These are phyloP conservation scores for Pleurotus djamor DNA, from an alignment of 768 basidiomycete species.

Conservation along the genomic window DNA sequence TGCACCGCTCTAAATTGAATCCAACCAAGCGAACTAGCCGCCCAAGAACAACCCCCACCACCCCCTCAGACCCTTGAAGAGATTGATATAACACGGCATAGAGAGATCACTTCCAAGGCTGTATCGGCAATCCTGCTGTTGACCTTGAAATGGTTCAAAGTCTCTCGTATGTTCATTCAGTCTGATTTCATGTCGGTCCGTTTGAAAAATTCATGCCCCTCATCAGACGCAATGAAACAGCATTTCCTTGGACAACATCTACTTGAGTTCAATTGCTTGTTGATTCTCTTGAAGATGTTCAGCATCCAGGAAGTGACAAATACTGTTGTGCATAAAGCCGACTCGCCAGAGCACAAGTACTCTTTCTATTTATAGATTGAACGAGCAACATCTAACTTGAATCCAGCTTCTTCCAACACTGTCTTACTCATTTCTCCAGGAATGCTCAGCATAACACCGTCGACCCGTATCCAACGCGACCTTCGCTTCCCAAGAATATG, in stretches of 20 bases:
- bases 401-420: slow-evolving; percentile 93
- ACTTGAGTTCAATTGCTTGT: slow-evolving; percentile 91
- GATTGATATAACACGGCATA: slow-evolving; percentile 89
- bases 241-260: slow-evolving; percentile 96
- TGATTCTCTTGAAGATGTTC: slow-evolving; percentile 97
- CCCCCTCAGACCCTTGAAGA: slow-evolving; percentile 85
- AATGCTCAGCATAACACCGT: slow-evolving; percentile 54
- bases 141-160: slow-evolving; percentile 97
- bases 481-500: slow-evolving; percentile 72
- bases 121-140: slow-evolving; percentile 92
- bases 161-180: slow-evolving; percentile 71
- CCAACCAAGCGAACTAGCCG: slow-evolving; percentile 22
- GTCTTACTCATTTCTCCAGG: slow-evolving; percentile 74
- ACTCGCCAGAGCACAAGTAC: slow-evolving; percentile 84
- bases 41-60: slow-evolving; percentile 59
- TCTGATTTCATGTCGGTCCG: neutral
- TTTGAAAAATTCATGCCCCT: neutral
- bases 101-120: slow-evolving; percentile 96
- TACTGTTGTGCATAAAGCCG: slow-evolving; percentile 85
- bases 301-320: slow-evolving; percentile 90
- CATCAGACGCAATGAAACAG: slow-evolving; percentile 93
- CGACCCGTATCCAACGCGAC: slow-evolving; percentile 28
- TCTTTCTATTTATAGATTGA: neutral
- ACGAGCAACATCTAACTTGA: too few species aligned
- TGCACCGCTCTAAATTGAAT: slow-evolving; percentile 1